Evolutionary conservation across 805 yeast species (phyloP).

Genomic region (Cyberlindnera misumaiensis): DNA sequence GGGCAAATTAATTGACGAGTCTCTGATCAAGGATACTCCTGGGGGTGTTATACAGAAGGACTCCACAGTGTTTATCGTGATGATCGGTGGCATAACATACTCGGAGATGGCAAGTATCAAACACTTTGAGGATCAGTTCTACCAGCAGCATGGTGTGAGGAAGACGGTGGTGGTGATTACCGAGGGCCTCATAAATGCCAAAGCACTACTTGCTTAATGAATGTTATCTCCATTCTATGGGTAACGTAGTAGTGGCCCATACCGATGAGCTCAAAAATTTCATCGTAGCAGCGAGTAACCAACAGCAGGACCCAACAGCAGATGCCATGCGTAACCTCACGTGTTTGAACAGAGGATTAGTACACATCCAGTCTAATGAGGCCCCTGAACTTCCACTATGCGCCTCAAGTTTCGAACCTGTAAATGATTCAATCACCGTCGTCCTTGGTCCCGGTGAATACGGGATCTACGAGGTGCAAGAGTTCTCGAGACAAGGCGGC

Average conservation of each 20-base stretch:
- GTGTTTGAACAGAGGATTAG: slow-evolving; percentile 46
- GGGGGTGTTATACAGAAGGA: slow-evolving; percentile 19
- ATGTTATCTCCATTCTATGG: too few species aligned
- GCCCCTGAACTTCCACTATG: slow-evolving; percentile 59
- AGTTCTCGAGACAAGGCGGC: slow-evolving; percentile 59
- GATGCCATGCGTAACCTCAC: slow-evolving; percentile 39
- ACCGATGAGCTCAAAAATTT: slow-evolving; percentile 5
- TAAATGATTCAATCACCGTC: slow-evolving; percentile 65
- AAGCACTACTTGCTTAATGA: slow-evolving; percentile 24
- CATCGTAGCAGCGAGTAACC: background rate
- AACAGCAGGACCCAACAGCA: background rate
- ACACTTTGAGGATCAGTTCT: slow-evolving; percentile 43
- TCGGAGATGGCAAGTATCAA: slow-evolving; percentile 74
- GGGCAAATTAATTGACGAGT: slow-evolving; percentile 29
- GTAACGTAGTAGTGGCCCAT: slow-evolving; percentile 3
- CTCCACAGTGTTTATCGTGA: slow-evolving; percentile 37
- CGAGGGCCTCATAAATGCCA: slow-evolving; percentile 41
- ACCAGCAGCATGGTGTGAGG: slow-evolving; percentile 25
- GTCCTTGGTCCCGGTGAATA: slow-evolving; percentile 52
- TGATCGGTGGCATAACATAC: slow-evolving; percentile 82
- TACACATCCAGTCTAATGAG: slow-evolving; percentile 45
- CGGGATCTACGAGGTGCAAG: slow-evolving; percentile 67
- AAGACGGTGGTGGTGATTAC: slow-evolving; percentile 39
- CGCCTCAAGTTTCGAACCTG: slow-evolving; percentile 60
- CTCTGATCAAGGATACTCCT: slow-evolving; percentile 8